Base-by-base conservation (phyloP, 179 eudicot species). In the Heliamphora pulchella region DNA sequence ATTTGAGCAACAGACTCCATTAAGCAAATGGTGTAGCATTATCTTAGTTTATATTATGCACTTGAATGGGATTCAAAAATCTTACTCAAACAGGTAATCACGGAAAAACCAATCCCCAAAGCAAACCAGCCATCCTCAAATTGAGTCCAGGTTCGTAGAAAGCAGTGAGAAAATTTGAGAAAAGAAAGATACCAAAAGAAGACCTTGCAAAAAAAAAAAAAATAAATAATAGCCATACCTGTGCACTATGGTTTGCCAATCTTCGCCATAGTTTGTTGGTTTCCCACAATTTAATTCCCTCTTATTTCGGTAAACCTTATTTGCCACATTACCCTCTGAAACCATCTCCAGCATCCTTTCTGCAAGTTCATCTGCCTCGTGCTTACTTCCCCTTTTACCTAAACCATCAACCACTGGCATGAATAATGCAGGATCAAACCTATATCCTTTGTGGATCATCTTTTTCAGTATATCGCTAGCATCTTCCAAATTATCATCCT, bases 321-420 rank as follows among this genome's bases (percentile, higher is more conserved):
- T 86, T 68, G 81, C 82, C 67, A 89, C 83, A 48, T 79, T 83
- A 61, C 83, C 89, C 69, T 84, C 89, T n/a, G 89, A 86, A 61
- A 86, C 82, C 91, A 95, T 86, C 74, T 71, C 86, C 82, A 91
- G 78, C 98, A 95, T 93, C 89, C 64, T 86, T 84, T 93, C 94
- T 50, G 95, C 83, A 67, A 95, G 87, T 82, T 90, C 90, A 82
- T 93, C 90, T 11, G 91, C 94, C 85, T 89, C 97, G 61, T 82
- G 89, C 83, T 95, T 95, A 80, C 81, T 87, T 80, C 97, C 97
- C 74, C 65, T 75, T 80, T 82, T 85, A 65, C 84, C 81, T 74
- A 91, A 88, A 68, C 86, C 88, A 76, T 93, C 98, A 86, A 95
- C 87, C 75, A 95, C 95, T 44, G 97, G 97, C 88, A 95, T 86